Percentiles rank a stretch among this genome's conserved stretches.
phyloP scores from a whole-genome alignment of 192 early-diverging fungal genomes.

The Jimgerdemannia lactiflua region DNA sequence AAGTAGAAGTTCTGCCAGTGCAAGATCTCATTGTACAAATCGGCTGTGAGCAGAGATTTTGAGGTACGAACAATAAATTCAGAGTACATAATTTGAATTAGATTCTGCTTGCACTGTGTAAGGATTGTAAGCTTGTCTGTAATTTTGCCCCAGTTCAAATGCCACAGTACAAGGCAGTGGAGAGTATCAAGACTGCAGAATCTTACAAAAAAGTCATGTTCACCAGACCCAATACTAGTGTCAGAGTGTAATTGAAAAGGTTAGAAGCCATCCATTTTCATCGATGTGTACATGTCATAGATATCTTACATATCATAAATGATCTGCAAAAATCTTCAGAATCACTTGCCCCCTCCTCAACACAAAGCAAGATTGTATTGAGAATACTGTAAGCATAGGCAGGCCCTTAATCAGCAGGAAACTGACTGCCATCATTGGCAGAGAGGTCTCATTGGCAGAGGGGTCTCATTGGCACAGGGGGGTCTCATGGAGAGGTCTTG shows the following conservation, averaged over 20 bases:
- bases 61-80: constrained; percentile 6
- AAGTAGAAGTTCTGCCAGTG: constrained; percentile 8
- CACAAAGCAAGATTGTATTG: constrained; percentile 21
- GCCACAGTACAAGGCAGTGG: constrained; percentile 13
- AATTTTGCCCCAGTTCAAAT: background rate
- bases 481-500: too few relatives aligned
- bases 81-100: constrained; percentile 9
- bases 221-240: constrained; percentile 4
- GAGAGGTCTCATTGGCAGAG: too few relatives aligned
- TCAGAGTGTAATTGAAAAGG: constrained; percentile 6
- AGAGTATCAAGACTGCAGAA: constrained; percentile 16
- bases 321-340: constrained; percentile 10
- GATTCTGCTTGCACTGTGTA: constrained; percentile 2
- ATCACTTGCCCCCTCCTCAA: constrained; percentile 13
- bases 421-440: constrained; percentile 12
- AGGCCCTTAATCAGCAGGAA: constrained; percentile 7
- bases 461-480: too few relatives aligned
- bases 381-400: constrained; percentile 15
- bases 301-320: constrained; percentile 10
- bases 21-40: constrained; percentile 1
- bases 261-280: background rate
- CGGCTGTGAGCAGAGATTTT: background rate
- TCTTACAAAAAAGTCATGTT: constrained; percentile 15
- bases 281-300: background rate
- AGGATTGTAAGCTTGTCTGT: constrained; percentile 5